Conservation (phyloP, 371 early-diverging fungal species). For the Apophysomyces ossiformis region DNA sequence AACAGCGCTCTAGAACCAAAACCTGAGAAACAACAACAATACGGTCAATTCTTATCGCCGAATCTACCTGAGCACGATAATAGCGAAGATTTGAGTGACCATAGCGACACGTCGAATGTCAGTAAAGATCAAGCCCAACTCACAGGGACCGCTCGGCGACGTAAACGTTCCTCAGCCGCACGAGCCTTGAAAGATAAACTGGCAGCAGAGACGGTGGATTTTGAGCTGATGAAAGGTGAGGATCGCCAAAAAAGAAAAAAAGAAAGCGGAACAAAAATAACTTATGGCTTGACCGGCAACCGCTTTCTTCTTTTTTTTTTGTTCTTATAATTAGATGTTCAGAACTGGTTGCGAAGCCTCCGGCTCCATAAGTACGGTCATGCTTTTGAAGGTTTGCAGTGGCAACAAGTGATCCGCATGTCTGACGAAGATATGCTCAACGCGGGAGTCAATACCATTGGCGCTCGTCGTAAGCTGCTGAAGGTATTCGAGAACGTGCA, state of each 20-base stretch:
- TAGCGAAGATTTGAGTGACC: conserved; percentile 58
- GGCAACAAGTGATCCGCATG: conserved; percentile 87
- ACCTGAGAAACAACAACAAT: conserved; percentile 15
- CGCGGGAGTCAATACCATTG: conserved; percentile 91
- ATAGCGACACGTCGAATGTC: conserved; percentile 51
- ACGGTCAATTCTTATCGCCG: conserved; percentile 33
- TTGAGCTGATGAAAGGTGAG: conserved; percentile 77
- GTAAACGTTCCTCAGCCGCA: conserved; percentile 53
- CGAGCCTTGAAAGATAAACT: conserved; percentile 76
- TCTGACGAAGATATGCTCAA: conserved; percentile 81
- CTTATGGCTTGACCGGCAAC: not conserved
- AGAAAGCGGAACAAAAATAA: not conserved
- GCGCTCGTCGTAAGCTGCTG: conserved; percentile 93
- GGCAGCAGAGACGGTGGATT: conserved; percentile 80
- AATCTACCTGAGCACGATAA: conserved; percentile 41
- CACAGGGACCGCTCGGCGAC: conserved; percentile 49
- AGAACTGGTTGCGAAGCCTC: conserved; percentile 88
- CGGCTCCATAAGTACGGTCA: conserved; percentile 95
- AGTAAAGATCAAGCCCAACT: conserved; percentile 35
- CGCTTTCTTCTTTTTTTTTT: not conserved
- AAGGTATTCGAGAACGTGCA: conserved; percentile 94
- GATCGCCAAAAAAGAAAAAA: not conserved
- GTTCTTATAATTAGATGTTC: conserved; percentile 69
- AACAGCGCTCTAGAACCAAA: not conserved
- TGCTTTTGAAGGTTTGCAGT: conserved; percentile 85